Conservation (phyloP, 768 basidiomycete genomes). For the Strobilomyces confusus region DNA sequence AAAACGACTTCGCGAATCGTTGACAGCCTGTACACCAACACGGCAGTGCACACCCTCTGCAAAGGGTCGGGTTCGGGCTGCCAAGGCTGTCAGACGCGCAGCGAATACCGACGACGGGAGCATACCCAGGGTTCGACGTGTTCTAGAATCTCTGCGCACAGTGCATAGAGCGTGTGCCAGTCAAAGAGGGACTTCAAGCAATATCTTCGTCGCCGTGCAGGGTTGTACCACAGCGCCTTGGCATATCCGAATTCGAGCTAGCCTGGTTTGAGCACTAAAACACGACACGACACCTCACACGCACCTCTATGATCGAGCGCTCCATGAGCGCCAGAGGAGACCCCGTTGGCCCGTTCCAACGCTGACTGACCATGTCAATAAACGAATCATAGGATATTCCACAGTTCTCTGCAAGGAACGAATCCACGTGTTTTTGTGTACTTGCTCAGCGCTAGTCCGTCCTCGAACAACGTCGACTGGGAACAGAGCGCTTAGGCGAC, state of each 20-base stretch:
- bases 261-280: neutral
- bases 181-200: constrained; percentile 60
- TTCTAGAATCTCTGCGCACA: constrained; percentile 27
- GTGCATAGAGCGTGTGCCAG: constrained; percentile 64
- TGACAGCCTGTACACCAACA: constrained; percentile 56
- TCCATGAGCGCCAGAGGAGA: constrained; percentile 42
- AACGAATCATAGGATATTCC: constrained; percentile 52
- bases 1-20: constrained; percentile 64
- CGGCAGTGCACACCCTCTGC: constrained; percentile 24
- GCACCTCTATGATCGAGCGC: constrained; percentile 36
- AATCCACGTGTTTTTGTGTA: constrained; percentile 55
- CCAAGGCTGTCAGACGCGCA: constrained; percentile 3
- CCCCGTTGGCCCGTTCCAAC: constrained; percentile 36
- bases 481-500: constrained; percentile 3
- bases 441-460: constrained; percentile 51
- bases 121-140: constrained; percentile 20
- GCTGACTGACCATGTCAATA: constrained; percentile 32
- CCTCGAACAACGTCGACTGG: constrained; percentile 54
- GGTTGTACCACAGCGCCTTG: constrained; percentile 64
- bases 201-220: constrained; percentile 59
- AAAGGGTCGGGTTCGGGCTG: constrained; percentile 30
- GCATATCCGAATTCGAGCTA: constrained; percentile 60
- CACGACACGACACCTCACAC: neutral
- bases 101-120: neutral
- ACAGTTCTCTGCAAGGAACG: constrained; percentile 60